Percentiles rank a stretch among this genome's conserved stretches.
These are phyloP conservation scores for Rhizopus stolonifer DNA, from an alignment of 371 early-diverging fungal genomes.

Conservation along the genomic window DNA sequence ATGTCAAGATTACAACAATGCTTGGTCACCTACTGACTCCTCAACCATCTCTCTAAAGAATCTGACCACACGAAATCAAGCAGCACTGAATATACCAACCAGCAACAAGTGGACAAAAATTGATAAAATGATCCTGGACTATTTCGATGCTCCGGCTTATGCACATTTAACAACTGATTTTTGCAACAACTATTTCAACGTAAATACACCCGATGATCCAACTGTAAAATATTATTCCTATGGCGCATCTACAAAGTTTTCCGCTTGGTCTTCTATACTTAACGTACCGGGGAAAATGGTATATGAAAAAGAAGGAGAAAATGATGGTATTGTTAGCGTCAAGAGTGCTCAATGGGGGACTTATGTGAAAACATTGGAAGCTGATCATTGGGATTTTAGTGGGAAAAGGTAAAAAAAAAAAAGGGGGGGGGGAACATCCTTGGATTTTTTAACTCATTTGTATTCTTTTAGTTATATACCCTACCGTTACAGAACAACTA, in stretches of 20 bases:
- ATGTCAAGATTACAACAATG: neutral
- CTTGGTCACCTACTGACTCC: neutral
- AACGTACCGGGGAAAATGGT: slow-evolving; percentile 58
- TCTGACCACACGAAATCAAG: neutral
- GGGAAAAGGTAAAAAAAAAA: slow-evolving; percentile 40
- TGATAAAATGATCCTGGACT: slow-evolving; percentile 20
- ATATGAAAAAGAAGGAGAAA: slow-evolving; percentile 60
- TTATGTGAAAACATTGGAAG: slow-evolving; percentile 75
- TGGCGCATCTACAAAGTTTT: slow-evolving; percentile 60
- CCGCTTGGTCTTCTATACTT: slow-evolving; percentile 49
- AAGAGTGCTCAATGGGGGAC: slow-evolving; percentile 85
- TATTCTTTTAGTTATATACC: neutral
- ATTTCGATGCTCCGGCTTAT: slow-evolving; percentile 82
- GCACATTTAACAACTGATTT: slow-evolving; percentile 80
- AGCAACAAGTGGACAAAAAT: neutral
- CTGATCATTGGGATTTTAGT: slow-evolving; percentile 87
- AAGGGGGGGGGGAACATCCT: too few species aligned
- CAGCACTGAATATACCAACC: neutral
- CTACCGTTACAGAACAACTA: neutral
- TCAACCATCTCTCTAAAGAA: neutral
- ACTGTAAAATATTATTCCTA: slow-evolving; percentile 75
- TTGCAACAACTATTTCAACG: slow-evolving; percentile 77
- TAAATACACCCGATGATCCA: slow-evolving; percentile 72
- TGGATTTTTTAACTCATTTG: neutral
- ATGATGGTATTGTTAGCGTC: slow-evolving; percentile 89